phyloP scores from a whole-genome alignment of 805 yeast genomes.

The Myxozyma nipponensis region DNA sequence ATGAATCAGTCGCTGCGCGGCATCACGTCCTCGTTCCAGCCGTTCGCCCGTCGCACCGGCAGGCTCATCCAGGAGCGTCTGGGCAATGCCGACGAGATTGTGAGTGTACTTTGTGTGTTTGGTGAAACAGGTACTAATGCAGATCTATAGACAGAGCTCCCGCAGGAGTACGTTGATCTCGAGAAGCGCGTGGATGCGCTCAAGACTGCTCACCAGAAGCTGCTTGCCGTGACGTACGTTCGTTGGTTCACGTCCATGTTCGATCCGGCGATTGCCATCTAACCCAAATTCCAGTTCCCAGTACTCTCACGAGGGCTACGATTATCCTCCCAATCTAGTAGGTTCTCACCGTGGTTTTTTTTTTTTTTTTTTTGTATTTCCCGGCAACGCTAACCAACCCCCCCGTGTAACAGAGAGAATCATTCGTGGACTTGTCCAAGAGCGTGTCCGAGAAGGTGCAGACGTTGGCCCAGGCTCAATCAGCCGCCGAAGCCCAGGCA shows the following conservation, averaged over 20 bases:
- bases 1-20: conserved; percentile 42
- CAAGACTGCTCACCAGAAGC: conserved; percentile 59
- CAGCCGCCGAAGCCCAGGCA: conserved; percentile 80
- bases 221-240: conserved; percentile 50
- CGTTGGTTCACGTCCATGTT: conserved; percentile 39
- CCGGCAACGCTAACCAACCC: background rate
- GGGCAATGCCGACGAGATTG: conserved; percentile 74
- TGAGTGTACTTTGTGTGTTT: conserved; percentile 15
- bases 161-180: conserved; percentile 72
- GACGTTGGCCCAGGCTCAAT: conserved; percentile 65
- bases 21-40: conserved; percentile 49
- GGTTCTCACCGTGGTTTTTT: conserved; percentile 1
- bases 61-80: conserved; percentile 74
- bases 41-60: conserved; percentile 75
- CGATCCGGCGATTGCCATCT: conserved; percentile 33
- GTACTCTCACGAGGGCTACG: conserved; percentile 75
- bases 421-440: conserved; percentile 69
- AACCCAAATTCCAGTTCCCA: conserved; percentile 37
- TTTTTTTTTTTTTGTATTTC: background rate
- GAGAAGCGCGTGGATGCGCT: conserved; percentile 72
- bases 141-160: conserved; percentile 56
- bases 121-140: background rate
- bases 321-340: conserved; percentile 67
- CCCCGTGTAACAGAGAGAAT: conserved; percentile 57
- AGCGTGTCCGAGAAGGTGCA: conserved; percentile 59